These are phyloP conservation scores for Boletus tomentosulus DNA, from an alignment of 768 basidiomycete genomes.

Conservation along the genomic window DNA sequence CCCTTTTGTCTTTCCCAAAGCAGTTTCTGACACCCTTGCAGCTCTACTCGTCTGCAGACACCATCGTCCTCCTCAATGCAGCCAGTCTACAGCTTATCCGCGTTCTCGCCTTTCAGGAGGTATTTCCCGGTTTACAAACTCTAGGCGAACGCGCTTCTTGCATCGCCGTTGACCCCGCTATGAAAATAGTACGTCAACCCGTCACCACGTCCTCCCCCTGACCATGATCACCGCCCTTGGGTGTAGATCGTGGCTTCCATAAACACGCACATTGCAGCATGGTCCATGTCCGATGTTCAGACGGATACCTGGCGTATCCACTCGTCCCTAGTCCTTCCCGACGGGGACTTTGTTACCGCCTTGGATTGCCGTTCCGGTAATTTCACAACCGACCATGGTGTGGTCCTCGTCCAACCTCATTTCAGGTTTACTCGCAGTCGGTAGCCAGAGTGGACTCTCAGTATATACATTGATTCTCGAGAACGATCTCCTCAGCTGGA, in stretches of 20 bases:
- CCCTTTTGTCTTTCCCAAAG: background rate
- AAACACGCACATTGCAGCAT: constrained; percentile 65
- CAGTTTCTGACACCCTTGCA: constrained; percentile 26
- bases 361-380: constrained; percentile 75
- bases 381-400: background rate
- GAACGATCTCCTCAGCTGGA: constrained; percentile 82
- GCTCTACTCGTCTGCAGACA: constrained; percentile 71
- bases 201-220: constrained; percentile 4
- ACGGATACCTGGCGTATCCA: constrained; percentile 73
- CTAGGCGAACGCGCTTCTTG: constrained; percentile 48
- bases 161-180: constrained; percentile 68
- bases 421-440: constrained; percentile 74
- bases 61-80: constrained; percentile 71
- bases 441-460: constrained; percentile 54
- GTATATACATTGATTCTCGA: constrained; percentile 77
- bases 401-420: constrained; percentile 22
- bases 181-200: constrained; percentile 66
- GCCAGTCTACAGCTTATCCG: constrained; percentile 58
- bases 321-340: constrained; percentile 68
- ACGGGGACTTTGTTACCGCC: constrained; percentile 50
- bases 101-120: constrained; percentile 76
- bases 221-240: constrained; percentile 3
- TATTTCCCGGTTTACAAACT: constrained; percentile 59
- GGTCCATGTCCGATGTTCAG: constrained; percentile 68
- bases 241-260: constrained; percentile 70